Conservation (phyloP, 177 flowering plant genomes). For the Tripterygium wilfordii region DNA sequence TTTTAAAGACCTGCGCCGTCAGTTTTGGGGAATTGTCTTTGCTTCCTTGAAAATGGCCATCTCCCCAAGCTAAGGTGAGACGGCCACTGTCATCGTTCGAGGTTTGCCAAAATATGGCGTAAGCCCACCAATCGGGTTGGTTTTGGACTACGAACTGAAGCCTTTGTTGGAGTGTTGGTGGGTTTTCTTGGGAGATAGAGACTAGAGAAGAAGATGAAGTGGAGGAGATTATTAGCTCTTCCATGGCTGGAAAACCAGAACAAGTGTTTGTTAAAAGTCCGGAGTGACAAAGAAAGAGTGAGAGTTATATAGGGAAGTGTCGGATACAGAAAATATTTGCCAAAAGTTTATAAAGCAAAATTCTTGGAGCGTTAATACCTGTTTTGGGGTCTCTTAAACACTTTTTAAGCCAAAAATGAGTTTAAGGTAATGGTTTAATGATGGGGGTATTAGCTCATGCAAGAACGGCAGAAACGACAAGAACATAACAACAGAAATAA, state of each 20-base stretch:
- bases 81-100: slow-evolving; percentile 20
- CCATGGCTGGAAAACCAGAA: too few relatives aligned
- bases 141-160: slow-evolving; percentile 46
- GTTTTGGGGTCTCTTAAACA: too few relatives aligned
- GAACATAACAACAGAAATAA: too few relatives aligned
- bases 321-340: too few relatives aligned
- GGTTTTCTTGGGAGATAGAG: slow-evolving; percentile 14
- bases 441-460: too few relatives aligned
- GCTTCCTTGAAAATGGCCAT: slow-evolving; percentile 54
- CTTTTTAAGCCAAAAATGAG: too few relatives aligned
- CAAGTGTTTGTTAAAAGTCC: too few relatives aligned
- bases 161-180: slow-evolving; percentile 30
- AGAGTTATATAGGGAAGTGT: too few relatives aligned
- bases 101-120: slow-evolving; percentile 70
- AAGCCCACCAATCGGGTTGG: slow-evolving; percentile 57
- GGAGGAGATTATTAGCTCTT: slow-evolving; percentile 16
- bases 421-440: too few relatives aligned
- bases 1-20: background rate
- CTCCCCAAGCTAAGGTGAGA: slow-evolving; percentile 50
- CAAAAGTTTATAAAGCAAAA: too few relatives aligned
- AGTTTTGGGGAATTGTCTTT: slow-evolving; percentile 6
- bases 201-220: slow-evolving; percentile 24
- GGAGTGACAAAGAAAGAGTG: background rate
- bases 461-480: too few relatives aligned
- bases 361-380: too few relatives aligned